Evolutionary conservation across 1,284 basidiomycete genomes (phyloP).

Genomic region (Xerocomus minutiporus): DNA sequence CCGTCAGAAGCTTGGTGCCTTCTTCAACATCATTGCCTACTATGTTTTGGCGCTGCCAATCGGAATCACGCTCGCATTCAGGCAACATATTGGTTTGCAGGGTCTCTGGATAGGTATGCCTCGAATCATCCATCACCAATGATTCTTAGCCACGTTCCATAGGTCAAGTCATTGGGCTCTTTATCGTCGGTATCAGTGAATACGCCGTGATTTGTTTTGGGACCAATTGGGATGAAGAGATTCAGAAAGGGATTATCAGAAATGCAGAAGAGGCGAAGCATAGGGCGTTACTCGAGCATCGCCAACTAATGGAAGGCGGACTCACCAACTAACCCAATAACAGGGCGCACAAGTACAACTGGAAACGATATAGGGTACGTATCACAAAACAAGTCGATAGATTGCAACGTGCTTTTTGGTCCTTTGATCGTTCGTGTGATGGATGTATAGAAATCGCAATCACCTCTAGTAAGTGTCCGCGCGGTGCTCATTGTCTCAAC

Average conservation of each 20-base stretch:
- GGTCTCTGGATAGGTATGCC: slow-evolving; percentile 64
- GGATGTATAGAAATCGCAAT: background rate
- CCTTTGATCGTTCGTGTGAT: background rate
- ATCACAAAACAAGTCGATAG: background rate
- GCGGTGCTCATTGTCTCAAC: background rate
- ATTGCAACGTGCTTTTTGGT: background rate
- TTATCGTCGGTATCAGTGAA: slow-evolving; percentile 67
- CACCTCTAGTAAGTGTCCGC: too few relatives aligned
- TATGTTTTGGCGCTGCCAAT: slow-evolving; percentile 70
- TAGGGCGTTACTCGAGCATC: slow-evolving; percentile 20
- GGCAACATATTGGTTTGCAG: slow-evolving; percentile 48
- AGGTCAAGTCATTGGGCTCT: slow-evolving; percentile 72
- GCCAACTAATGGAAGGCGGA: slow-evolving; percentile 4
- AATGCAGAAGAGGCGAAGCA: slow-evolving; percentile 50
- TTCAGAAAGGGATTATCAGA: slow-evolving; percentile 47
- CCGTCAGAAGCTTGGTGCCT: slow-evolving; percentile 68
- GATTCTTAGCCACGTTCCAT: background rate
- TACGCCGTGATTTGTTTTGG: slow-evolving; percentile 60
- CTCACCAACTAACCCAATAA: slow-evolving; percentile 16
- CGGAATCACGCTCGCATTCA: slow-evolving; percentile 66
- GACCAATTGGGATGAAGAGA: slow-evolving; percentile 63
- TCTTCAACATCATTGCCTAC: slow-evolving; percentile 74
- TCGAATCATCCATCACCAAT: background rate
- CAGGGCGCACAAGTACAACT: background rate
- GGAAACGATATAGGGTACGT: background rate